These are phyloP conservation scores for Blastobotrys apis DNA, from an alignment of 1,139 yeast species.

Conservation along the genomic window DNA sequence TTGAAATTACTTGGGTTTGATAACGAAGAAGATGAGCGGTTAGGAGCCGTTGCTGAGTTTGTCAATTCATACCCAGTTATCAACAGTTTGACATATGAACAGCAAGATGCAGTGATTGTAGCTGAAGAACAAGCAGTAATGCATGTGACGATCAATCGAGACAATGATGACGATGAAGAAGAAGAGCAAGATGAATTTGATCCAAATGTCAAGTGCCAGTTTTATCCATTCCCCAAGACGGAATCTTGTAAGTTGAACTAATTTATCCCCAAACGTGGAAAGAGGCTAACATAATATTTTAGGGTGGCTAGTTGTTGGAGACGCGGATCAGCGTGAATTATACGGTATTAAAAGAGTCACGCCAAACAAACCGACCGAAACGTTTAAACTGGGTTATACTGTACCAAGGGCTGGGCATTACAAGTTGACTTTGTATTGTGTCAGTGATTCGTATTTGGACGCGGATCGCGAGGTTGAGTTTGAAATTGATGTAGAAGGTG, in stretches of 20 bases:
- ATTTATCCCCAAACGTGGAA: not conserved
- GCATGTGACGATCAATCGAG: constrained; percentile 53
- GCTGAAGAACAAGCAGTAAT: constrained; percentile 48
- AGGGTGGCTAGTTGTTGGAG: constrained; percentile 81
- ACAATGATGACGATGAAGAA: constrained; percentile 47
- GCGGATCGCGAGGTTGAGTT: constrained; percentile 77
- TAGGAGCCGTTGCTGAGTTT: constrained; percentile 71
- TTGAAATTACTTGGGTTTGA: constrained; percentile 49
- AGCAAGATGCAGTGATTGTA: constrained; percentile 41
- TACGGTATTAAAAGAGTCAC: constrained; percentile 70
- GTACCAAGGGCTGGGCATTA: constrained; percentile 60
- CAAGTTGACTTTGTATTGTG: constrained; percentile 68
- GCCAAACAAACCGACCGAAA: constrained; percentile 50
- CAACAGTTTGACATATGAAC: constrained; percentile 55
- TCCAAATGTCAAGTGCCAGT: constrained; percentile 48
- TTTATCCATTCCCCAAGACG: constrained; percentile 53
- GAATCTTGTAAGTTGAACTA: constrained; percentile 42
- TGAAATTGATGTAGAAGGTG: constrained; percentile 46
- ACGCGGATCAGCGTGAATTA: constrained; percentile 52
- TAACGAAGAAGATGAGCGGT: constrained; percentile 48
- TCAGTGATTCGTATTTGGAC: constrained; percentile 87
- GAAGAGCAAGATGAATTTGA: constrained; percentile 56
- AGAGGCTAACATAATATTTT: constrained; percentile 6
- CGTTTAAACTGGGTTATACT: constrained; percentile 51
- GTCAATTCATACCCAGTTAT: constrained; percentile 87